Percentiles rank a stretch among this genome's conserved stretches.
These are phyloP conservation scores for Nepenthes alata DNA, from an alignment of 179 eudicot species.

Conservation along the genomic window DNA sequence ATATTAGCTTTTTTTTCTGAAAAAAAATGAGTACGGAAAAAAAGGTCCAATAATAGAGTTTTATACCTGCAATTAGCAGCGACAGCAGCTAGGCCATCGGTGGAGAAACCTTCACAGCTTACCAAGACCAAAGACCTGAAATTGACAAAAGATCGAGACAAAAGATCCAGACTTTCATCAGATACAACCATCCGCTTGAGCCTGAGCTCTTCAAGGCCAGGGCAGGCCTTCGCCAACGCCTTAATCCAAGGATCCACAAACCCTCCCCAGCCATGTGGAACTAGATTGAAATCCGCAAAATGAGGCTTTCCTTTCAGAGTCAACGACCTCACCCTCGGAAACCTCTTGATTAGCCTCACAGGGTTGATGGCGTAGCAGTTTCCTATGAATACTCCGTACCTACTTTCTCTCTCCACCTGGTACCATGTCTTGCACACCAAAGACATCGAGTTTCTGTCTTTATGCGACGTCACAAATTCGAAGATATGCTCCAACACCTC, in stretches of 20 bases:
- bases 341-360: slow-evolving; percentile 38
- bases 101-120: slow-evolving; percentile 66
- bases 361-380: slow-evolving; percentile 71
- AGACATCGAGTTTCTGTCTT: slow-evolving; percentile 59
- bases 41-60: no score
- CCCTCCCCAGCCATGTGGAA: slow-evolving; percentile 70
- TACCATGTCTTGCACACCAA: slow-evolving; percentile 72
- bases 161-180: slow-evolving; percentile 53
- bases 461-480: slow-evolving; percentile 34
- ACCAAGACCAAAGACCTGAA: slow-evolving; percentile 59
- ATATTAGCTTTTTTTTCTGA: no score
- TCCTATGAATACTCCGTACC: slow-evolving; percentile 54
- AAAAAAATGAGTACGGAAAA: no score
- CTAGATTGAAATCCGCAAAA: slow-evolving; percentile 66
- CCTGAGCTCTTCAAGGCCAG: slow-evolving; percentile 51
- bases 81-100: slow-evolving; percentile 77
- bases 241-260: slow-evolving; percentile 58
- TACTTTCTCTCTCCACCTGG: slow-evolving; percentile 43
- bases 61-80: slow-evolving; percentile 76
- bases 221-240: slow-evolving; percentile 34
- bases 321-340: slow-evolving; percentile 51
- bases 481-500: slow-evolving; percentile 69
- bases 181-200: slow-evolving; percentile 64
- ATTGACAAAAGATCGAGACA: slow-evolving; percentile 32
- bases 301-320: slow-evolving; percentile 67